These are phyloP conservation scores for Aspergillus bertholletiae DNA, from an alignment of 495 filamentous ascomycete species.

Conservation along the genomic window DNA sequence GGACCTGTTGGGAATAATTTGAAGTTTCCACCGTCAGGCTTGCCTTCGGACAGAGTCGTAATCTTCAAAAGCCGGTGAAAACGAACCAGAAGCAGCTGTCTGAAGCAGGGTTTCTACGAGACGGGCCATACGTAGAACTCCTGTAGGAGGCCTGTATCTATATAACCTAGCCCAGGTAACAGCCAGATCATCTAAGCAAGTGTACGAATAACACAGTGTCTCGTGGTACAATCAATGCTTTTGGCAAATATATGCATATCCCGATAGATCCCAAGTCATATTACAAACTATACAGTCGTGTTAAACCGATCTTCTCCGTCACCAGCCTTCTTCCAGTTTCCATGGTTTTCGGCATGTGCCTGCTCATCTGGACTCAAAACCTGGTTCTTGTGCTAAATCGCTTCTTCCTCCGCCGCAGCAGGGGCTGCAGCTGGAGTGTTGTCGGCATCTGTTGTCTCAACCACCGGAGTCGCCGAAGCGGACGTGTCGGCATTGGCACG, in stretches of 20 bases:
- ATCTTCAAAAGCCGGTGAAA: too few species aligned
- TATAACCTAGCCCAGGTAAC: not conserved
- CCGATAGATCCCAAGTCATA: not conserved
- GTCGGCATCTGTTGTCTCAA: slow-evolving; percentile 14
- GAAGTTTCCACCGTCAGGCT: too few species aligned
- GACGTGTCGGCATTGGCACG: slow-evolving; percentile 24
- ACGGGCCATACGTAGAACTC: too few species aligned
- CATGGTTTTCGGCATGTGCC: slow-evolving; percentile 31
- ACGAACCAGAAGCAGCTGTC: too few species aligned
- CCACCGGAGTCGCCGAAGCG: slow-evolving; percentile 17
- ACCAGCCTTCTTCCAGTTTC: slow-evolving; percentile 38
- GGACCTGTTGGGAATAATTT: too few species aligned
- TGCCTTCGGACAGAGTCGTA: too few species aligned
- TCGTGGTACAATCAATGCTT: slow-evolving; percentile 6
- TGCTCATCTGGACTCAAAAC: slow-evolving; percentile 39
- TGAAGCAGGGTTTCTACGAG: too few species aligned
- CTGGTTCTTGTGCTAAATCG: slow-evolving; percentile 31
- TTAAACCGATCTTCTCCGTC: slow-evolving; percentile 45
- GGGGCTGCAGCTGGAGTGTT: slow-evolving; percentile 16
- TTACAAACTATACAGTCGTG: slow-evolving; percentile 34
- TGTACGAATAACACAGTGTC: not conserved
- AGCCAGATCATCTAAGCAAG: not conserved
- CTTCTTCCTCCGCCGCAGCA: slow-evolving; percentile 34
- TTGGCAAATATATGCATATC: slow-evolving; percentile 8
- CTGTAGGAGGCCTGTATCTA: too few species aligned